Evolutionary conservation across 768 basidiomycete genomes (phyloP), one percentile per base, ranked within the genome.

Genomic region (Auricularia sp.): DNA sequence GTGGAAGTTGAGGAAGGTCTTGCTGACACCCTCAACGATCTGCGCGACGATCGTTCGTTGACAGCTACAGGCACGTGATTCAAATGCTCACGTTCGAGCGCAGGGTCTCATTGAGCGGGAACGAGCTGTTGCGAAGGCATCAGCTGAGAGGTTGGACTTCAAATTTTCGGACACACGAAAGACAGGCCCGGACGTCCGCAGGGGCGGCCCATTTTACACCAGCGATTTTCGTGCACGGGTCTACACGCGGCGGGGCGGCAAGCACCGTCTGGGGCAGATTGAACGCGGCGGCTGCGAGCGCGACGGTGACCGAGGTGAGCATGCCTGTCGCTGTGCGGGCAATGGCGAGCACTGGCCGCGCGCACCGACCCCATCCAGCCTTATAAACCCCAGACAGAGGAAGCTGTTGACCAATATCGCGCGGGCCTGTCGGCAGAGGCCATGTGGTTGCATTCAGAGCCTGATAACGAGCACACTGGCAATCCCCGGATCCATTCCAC

Each of bases 1-100:
- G 69, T 86, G 85, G 69, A 87, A 85, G 14, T 81, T 78, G 8
- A 85, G 71, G 23, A 59, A 8, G 0, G 82, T 83, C 70, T 82
- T 84, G 68, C 77, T 84, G 54, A 84, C 74, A 8, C 83, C 82
- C 66, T 86, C 81, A 42, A 86, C 75, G 61, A 82, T 79, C 84
- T 85, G 65, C 47, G 47, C 47, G 21, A 51, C 47, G 47, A 18
- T 51, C 47, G 47, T 51, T 51, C 47, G 18, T 21, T 42, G 39
- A 42, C 39, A 42, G 8, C 8, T 42, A 2, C 39, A 14, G 39
- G 39, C 39, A 42, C 39, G 12, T 42, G 39, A 14, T 8, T 42
- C 12, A 14, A 42, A 16, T 64, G 67, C 80, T 56, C 67, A 85
- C 84, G 70, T 85, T 86, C 44, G 76, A 72, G 69, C 82, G 84